Conservation (phyloP, 495 filamentous ascomycete genomes). For the Podospora comata region DNA sequence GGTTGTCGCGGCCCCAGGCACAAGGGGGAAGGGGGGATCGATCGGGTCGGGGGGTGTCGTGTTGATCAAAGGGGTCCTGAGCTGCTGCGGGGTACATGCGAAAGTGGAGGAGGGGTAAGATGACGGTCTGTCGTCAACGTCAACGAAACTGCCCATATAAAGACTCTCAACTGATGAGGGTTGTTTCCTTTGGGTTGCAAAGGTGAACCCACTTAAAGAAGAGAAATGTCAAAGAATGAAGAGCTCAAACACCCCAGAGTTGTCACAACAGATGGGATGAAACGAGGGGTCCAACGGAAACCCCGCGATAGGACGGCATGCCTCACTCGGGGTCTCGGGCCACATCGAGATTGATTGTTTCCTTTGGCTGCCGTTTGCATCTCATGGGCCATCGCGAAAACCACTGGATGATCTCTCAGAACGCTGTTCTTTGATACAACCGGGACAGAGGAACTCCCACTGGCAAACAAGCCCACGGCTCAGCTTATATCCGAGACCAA, state of each 20-base stretch:
- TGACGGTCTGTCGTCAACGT: not conserved
- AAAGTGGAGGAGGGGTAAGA: not conserved
- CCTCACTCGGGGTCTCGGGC: not conserved
- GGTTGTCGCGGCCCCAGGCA: not conserved
- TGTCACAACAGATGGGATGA: not conserved
- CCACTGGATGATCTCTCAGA: not conserved
- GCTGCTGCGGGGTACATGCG: not conserved
- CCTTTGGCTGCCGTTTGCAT: not conserved
- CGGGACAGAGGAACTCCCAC: not conserved
- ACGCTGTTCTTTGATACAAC: not conserved
- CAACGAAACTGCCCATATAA: not conserved
- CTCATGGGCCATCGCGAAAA: not conserved
- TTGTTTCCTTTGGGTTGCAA: not conserved
- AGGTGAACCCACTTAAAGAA: not conserved
- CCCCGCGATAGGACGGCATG: not conserved
- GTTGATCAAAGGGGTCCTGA: not conserved
- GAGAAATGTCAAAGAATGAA: not conserved
- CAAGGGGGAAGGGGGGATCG: not conserved
- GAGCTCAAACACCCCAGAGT: not conserved
- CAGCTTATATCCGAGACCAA: not conserved
- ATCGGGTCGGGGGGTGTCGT: not conserved
- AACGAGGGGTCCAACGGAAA: not conserved
- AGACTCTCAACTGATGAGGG: not conserved
- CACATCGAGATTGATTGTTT: not conserved
- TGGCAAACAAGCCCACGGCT: not conserved